Conservation (phyloP, 139 green algal species). For the Eudorina sp. region DNA sequence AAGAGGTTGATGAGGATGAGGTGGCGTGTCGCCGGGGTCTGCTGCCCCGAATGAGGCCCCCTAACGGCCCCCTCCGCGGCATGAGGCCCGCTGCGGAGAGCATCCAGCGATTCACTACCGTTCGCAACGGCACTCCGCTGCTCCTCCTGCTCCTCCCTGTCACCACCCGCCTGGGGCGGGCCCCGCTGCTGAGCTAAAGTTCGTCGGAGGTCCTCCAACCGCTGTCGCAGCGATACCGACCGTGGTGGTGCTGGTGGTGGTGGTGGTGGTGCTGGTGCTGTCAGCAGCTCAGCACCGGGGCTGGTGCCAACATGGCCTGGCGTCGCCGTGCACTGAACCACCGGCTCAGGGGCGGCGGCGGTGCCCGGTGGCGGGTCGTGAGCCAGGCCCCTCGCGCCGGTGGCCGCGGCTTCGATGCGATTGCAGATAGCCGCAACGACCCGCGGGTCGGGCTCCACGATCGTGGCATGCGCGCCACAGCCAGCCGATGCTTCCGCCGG, state of each 20-base stretch:
- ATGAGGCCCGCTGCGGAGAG: too few species aligned
- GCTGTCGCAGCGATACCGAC: not conserved
- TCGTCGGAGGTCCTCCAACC: not conserved
- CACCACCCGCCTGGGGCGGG: too few species aligned
- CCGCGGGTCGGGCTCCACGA: not conserved
- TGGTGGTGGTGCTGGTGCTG: not conserved
- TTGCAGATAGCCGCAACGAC: not conserved
- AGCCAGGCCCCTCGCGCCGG: not conserved
- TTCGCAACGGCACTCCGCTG: too few species aligned
- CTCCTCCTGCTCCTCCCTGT: constrained; percentile 5
- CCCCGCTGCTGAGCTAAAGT: not conserved
- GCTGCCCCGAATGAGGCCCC: too few species aligned
- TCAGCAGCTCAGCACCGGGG: not conserved
- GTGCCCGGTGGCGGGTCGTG: not conserved
- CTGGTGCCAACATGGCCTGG: too few species aligned
- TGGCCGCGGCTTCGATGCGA: not conserved
- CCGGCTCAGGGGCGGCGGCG: too few species aligned
- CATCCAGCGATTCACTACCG: too few species aligned
- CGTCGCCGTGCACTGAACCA: too few species aligned
- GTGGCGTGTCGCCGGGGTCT: not conserved
- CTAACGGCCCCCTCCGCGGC: too few species aligned
- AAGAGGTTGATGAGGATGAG: constrained; percentile 73
- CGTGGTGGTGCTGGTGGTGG: not conserved
- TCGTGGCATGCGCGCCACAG: too few species aligned
- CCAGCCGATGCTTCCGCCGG: too few species aligned